Evolutionary conservation across 352 stramenopile species (phyloP).

Genomic region (Pythium periplocum): DNA sequence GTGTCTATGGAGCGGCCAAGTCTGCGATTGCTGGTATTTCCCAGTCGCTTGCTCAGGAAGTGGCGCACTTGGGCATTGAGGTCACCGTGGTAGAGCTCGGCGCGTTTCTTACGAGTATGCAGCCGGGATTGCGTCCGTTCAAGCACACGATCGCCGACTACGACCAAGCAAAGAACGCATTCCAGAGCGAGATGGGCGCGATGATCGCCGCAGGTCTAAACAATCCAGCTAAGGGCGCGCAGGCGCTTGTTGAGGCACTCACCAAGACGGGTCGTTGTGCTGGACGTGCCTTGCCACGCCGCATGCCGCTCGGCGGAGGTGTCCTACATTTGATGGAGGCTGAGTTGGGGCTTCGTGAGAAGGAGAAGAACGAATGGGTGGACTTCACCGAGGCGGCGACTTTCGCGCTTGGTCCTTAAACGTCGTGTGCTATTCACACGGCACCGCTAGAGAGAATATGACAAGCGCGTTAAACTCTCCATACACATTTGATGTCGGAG

Average conservation of each 20-base stretch:
- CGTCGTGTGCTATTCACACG: no score
- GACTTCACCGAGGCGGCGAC: not conserved
- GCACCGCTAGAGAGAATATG: no score
- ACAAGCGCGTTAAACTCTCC: no score
- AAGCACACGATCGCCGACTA: not conserved
- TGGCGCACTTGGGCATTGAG: slow-evolving; percentile 26
- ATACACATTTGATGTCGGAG: no score
- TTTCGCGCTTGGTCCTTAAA: not conserved
- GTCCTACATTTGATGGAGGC: not conserved
- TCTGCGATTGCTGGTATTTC: slow-evolving; percentile 33
- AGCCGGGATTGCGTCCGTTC: not conserved
- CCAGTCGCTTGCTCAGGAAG: slow-evolving; percentile 23
- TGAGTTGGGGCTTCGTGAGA: not conserved
- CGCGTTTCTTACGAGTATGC: slow-evolving; percentile 1
- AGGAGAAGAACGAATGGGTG: slow-evolving; percentile 2
- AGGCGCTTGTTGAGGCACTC: slow-evolving; percentile 20
- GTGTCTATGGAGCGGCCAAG: slow-evolving; percentile 34
- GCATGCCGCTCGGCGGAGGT: slow-evolving; percentile 6
- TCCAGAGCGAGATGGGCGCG: not conserved
- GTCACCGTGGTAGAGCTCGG: slow-evolving; percentile 6
- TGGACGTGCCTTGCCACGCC: slow-evolving; percentile 11
- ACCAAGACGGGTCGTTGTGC: slow-evolving; percentile 21
- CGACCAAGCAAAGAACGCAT: not conserved
- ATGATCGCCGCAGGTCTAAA: not conserved
- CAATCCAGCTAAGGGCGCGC: slow-evolving; percentile 13